Evolutionary conservation across 2,329 filamentous ascomycete species (phyloP).

Genomic region (Pseudogymnoascus destructans): DNA sequence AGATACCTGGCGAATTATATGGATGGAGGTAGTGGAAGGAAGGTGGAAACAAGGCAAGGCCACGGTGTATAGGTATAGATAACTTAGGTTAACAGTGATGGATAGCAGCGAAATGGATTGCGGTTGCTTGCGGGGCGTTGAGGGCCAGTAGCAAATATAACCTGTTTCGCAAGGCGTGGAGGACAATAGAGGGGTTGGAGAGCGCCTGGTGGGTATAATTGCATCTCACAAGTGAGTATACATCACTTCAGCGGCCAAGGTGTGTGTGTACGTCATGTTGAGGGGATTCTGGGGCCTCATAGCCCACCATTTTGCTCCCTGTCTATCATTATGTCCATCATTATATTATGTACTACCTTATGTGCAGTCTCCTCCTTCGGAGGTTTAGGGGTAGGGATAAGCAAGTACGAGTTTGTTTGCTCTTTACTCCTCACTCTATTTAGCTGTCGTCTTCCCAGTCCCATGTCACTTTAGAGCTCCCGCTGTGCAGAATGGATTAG

Average conservation of each 20-base stretch:
- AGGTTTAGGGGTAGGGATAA: background rate
- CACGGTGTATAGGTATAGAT: background rate
- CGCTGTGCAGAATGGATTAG: too few relatives aligned
- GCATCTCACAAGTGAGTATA: background rate
- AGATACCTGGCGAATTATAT: background rate
- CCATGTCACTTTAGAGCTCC: background rate
- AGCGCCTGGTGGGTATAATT: background rate
- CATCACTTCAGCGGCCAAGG: background rate
- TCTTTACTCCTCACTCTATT: background rate
- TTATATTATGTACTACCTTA: background rate
- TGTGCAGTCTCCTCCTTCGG: background rate
- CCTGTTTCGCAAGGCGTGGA: background rate
- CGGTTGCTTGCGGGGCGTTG: background rate
- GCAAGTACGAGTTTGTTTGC: background rate
- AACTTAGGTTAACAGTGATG: background rate
- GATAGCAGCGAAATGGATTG: background rate
- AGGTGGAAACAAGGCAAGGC: background rate
- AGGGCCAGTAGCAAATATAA: background rate
- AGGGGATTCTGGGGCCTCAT: background rate
- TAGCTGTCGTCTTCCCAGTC: background rate
- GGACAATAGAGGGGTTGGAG: background rate
- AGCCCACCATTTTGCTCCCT: background rate
- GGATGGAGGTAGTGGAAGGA: background rate
- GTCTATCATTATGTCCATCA: background rate
- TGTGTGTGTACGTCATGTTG: conserved; percentile 1